phyloP scores from a whole-genome alignment of 352 stramenopile species.

The Thalassiosira oceanica region DNA sequence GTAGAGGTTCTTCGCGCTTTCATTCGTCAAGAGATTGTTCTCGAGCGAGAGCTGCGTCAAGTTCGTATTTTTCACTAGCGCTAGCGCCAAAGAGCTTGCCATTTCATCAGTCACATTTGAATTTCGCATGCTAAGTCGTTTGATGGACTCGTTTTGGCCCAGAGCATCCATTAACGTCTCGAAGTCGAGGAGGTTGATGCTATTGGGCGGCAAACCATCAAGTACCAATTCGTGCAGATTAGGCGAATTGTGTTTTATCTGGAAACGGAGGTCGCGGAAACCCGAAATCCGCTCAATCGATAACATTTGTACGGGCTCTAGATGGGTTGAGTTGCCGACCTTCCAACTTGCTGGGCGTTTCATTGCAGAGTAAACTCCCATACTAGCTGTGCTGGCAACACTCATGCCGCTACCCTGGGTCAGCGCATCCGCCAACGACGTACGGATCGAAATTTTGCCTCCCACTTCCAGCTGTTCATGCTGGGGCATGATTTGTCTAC shows the following conservation, averaged over 20 bases:
- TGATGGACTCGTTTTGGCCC: conserved; percentile 10
- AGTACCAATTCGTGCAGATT: conserved; percentile 15
- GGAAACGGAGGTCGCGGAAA: not conserved
- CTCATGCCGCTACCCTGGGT: too few relatives aligned
- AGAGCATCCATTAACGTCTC: conserved; percentile 17
- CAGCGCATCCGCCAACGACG: too few relatives aligned
- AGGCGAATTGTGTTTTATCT: conserved; percentile 17
- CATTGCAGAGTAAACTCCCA: too few relatives aligned
- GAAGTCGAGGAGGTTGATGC: not conserved
- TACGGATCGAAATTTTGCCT: too few relatives aligned
- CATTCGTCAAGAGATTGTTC: conserved; percentile 13
- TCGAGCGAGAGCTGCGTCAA: conserved; percentile 14
- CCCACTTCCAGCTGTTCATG: too few relatives aligned
- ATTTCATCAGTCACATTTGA: conserved; percentile 22
- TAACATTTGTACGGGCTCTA: conserved; percentile 8
- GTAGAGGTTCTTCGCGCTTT: conserved; percentile 14
- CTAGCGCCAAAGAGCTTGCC: conserved; percentile 14
- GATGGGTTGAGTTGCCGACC: conserved; percentile 14
- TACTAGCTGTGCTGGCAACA: too few relatives aligned
- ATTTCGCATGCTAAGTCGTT: conserved; percentile 17
- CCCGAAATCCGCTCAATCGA: conserved; percentile 3
- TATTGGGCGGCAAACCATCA: conserved; percentile 13
- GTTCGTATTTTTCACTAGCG: conserved; percentile 17
- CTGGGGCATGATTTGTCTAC: not conserved
- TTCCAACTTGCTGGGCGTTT: too few relatives aligned